Evolutionary conservation across 2,329 filamentous ascomycete genomes (phyloP), one percentile per base, ranked within the genome.

Genomic region (Penicillium sp.): DNA sequence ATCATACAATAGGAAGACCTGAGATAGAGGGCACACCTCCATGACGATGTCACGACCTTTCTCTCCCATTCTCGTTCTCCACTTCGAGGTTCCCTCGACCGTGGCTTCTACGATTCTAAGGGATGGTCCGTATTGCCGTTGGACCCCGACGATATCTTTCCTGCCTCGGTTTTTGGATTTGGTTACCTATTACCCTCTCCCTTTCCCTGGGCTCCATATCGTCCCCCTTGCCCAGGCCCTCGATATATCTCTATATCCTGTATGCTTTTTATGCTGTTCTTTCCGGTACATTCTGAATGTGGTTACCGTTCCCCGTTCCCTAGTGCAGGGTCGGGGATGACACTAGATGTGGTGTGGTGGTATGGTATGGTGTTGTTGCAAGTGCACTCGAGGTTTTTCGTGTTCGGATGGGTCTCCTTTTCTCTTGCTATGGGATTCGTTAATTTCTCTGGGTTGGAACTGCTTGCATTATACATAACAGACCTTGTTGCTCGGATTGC

Each of bases 11-110:
- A 46, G 42, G 49, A 52, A 20, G 43, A 44, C 55, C 53, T 46
- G 49, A 54, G 45, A 28, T 4, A 2, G 43, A 27, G 46, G 22
- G 16, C 11, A 8, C 39, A 25, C 40, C 40, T 41, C 41, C 44
- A 57, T 68, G 62, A 69, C 61, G 67, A 69, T 62, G 61, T 68
- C 60, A 69, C 63, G 67, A 69, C 57, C 51, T 60, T 62, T 59
- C 44, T 58, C 54, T 58, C 55, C 45, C 46, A 48, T 61, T 59
- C 56, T 64, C 48, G 52, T 62, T 51, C 33, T 53, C 46, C 46
- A 30, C 47, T 25, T 49, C 48, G 51, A 35, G 30, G 46, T 13
- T 51, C 42, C 40, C 20, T 56, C 57, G 60, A 58, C 51, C 48
- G 55, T 60, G 57, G 49, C 52, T 56, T 53, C 48, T 57, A 51